phyloP scores from a whole-genome alignment of 331 rosid species.

The Quercus phellos region DNA sequence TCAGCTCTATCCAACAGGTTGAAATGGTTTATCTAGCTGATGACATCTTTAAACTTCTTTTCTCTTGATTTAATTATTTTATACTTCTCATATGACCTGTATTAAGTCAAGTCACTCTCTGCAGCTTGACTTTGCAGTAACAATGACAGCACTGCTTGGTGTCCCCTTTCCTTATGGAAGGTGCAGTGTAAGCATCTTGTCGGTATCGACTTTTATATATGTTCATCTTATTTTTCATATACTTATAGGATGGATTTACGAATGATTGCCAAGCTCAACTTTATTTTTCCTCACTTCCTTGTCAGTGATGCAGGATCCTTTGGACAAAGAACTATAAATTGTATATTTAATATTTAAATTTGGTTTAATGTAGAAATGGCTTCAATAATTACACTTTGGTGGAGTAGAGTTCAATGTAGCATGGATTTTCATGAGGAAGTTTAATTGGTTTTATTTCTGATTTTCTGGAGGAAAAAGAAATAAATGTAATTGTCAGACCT shows the following conservation, averaged over 20 bases:
- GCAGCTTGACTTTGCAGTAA: slow-evolving; percentile 97
- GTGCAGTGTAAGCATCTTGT: slow-evolving; percentile 80
- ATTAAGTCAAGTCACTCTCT: slow-evolving; percentile 33
- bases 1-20: slow-evolving; percentile 90
- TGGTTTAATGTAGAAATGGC: slow-evolving; percentile 3
- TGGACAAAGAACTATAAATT: slow-evolving; percentile 11
- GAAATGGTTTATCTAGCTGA: slow-evolving; percentile 22
- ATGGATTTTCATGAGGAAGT: not conserved
- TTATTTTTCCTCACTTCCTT: not conserved
- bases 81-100: slow-evolving; percentile 16
- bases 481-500: no score
- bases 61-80: slow-evolving; percentile 9
- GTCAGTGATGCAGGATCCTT: slow-evolving; percentile 3
- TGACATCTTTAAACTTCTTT: slow-evolving; percentile 5
- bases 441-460: no score
- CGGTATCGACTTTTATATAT: slow-evolving; percentile 15
- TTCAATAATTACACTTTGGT: slow-evolving; percentile 5
- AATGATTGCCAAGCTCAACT: slow-evolving; percentile 5
- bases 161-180: slow-evolving; percentile 97
- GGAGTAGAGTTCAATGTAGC: not conserved
- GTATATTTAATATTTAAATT: slow-evolving; percentile 5
- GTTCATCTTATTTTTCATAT: slow-evolving; percentile 11
- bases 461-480: no score
- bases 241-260: slow-evolving; percentile 6
- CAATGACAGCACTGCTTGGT: slow-evolving; percentile 85